Base-by-base conservation (phyloP, 768 basidiomycete genomes). In the Mycena belliarum region DNA sequence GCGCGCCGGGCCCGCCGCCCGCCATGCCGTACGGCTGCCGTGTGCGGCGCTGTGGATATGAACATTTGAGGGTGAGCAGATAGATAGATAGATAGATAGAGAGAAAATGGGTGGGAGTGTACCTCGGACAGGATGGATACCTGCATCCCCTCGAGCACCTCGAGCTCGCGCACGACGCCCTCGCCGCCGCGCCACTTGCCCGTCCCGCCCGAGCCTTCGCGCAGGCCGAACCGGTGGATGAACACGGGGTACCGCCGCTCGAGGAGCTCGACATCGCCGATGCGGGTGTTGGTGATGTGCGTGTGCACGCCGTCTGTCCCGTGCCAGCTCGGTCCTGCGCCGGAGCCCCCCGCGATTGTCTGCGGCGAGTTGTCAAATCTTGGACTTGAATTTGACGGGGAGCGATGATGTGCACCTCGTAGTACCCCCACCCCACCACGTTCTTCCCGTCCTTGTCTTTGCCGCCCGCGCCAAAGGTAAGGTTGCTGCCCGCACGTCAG, bases 301-400 rank as follows among this genome's bases (percentile, higher is more conserved):
- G 93, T 94, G 70, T 96, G 95, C 2, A 96, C 91, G 8, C 95
- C 95, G 24, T 91, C 91, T 16, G 93, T 93, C 4, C 95, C 95
- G 66, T 95, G 86, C 95, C 94, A 96, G 11, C 72, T 70, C 2
- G 90, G 87, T 0, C 95, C 95, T 0, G 95, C 94, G 6, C 95
- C 95, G 6, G 91, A 91, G 21, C 95, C 95, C 9, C 95, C 95
- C 4, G 92, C 93, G 53, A 97, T 94, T 0, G 95, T 98, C 91
- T 94, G 64, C 52, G 48, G 28, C 48, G 25, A 56, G 33, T 50
- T n/a, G n/a, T n/a, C n/a, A n/a, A n/a, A n/a, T n/a, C n/a, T n/a
- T n/a, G n/a, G n/a, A n/a, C n/a, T n/a, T n/a, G n/a, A n/a, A n/a
- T n/a, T n/a, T n/a, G n/a, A n/a, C n/a, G n/a, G n/a, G n/a, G n/a